A percentile compares a stretch with the other conserved stretches of the same genome.
Evolutionary conservation across 495 filamentous ascomycete genomes (phyloP).

Genomic region (Aspergillus coremiiformis): DNA sequence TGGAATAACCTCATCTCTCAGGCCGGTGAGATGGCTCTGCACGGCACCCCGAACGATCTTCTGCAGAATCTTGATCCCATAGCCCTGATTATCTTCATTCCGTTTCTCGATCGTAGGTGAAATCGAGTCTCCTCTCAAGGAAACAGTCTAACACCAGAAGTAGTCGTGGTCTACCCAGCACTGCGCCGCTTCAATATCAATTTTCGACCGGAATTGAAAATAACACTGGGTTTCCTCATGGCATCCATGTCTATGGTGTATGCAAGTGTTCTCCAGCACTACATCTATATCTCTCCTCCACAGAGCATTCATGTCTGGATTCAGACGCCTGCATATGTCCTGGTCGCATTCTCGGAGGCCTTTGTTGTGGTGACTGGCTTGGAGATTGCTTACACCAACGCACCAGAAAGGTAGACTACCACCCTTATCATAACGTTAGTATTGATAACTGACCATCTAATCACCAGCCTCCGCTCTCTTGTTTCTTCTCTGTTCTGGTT

Average conservation of each 20-base stretch:
- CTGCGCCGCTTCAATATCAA: slow-evolving; percentile 41
- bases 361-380: slow-evolving; percentile 46
- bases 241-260: slow-evolving; percentile 45
- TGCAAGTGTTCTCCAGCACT: slow-evolving; percentile 54
- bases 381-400: slow-evolving; percentile 39
- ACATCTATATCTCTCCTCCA: slow-evolving; percentile 43
- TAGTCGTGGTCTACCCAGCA: slow-evolving; percentile 23
- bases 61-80: slow-evolving; percentile 60
- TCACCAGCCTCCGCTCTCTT: slow-evolving; percentile 18
- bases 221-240: slow-evolving; percentile 54
- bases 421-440: background rate
- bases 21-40: slow-evolving; percentile 35
- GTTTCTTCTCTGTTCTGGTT: slow-evolving; percentile 24
- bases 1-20: slow-evolving; percentile 31
- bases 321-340: slow-evolving; percentile 48
- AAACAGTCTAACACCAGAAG: slow-evolving; percentile 40
- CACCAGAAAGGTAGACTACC: slow-evolving; percentile 13
- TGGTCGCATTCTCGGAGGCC: slow-evolving; percentile 52
- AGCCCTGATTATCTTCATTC: slow-evolving; percentile 54
- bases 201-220: slow-evolving; percentile 57
- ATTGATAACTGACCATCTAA: background rate
- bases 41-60: slow-evolving; percentile 53
- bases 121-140: no score
- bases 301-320: slow-evolving; percentile 42
- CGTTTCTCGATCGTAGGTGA: slow-evolving; percentile 47